Evolutionary conservation across 2,329 filamentous ascomycete species (phyloP).

Genomic region (Lomentospora prolificans): DNA sequence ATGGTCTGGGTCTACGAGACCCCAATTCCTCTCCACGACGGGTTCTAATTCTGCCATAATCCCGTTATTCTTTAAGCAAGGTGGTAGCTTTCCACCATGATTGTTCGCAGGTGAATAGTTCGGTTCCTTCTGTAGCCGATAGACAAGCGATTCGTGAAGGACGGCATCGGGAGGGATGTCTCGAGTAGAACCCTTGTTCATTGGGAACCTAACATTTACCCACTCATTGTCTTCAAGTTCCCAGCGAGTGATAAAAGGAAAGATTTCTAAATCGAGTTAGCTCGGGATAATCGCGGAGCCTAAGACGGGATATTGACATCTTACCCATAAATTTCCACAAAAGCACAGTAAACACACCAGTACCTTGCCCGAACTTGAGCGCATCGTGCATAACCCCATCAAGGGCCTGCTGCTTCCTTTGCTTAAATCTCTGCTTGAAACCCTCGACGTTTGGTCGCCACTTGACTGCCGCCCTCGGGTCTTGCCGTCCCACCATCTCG

Average conservation of each 20-base stretch:
- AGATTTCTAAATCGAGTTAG: slow-evolving; percentile 20
- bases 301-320: slow-evolving; percentile 9
- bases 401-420: slow-evolving; percentile 21
- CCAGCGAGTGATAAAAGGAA: slow-evolving; percentile 30
- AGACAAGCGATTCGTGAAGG: slow-evolving; percentile 26
- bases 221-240: slow-evolving; percentile 24
- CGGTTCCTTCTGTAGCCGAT: slow-evolving; percentile 20
- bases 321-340: slow-evolving; percentile 34
- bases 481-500: slow-evolving; percentile 23
- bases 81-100: slow-evolving; percentile 19
- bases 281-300: neutral
- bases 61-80: slow-evolving; percentile 21
- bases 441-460: slow-evolving; percentile 22
- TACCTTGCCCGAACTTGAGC: slow-evolving; percentile 25
- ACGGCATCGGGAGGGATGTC: slow-evolving; percentile 30
- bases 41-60: neutral
- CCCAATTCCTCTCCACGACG: neutral
- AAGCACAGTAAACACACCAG: slow-evolving; percentile 27
- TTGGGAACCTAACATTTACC: slow-evolving; percentile 26
- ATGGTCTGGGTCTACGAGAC: neutral
- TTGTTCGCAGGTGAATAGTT: slow-evolving; percentile 23
- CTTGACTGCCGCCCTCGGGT: slow-evolving; percentile 21
- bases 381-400: slow-evolving; percentile 28
- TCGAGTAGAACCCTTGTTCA: slow-evolving; percentile 25
- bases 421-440: slow-evolving; percentile 22